phyloP scores from a whole-genome alignment of 768 basidiomycete genomes.

The Amanita rubescens region DNA sequence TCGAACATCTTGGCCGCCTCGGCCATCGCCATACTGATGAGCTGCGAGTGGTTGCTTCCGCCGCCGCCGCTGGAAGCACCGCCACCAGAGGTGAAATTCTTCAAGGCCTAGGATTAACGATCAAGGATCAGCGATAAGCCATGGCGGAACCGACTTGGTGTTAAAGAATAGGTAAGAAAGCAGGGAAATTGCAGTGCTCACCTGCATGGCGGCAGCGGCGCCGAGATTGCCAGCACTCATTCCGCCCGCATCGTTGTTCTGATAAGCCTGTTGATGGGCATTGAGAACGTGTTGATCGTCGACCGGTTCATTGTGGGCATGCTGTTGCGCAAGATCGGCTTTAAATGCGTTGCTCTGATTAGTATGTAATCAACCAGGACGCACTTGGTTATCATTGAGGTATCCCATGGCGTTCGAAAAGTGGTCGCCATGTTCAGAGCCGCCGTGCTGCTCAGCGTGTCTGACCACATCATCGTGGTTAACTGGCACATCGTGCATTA shows the following conservation, averaged over 20 bases:
- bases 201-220: constrained; percentile 73
- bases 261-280: constrained; percentile 60
- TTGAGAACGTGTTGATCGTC: constrained; percentile 57
- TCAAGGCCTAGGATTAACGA: constrained; percentile 39
- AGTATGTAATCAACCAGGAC: constrained; percentile 5
- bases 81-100: constrained; percentile 56
- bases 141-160: not conserved
- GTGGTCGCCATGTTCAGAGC: constrained; percentile 48
- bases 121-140: not conserved
- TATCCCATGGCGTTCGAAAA: constrained; percentile 50
- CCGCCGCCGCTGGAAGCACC: constrained; percentile 24
- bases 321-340: constrained; percentile 21
- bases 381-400: constrained; percentile 45
- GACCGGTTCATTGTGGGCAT: constrained; percentile 48
- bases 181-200: constrained; percentile 15
- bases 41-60: constrained; percentile 47
- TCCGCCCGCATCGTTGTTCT: constrained; percentile 38
- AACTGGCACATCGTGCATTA: constrained; percentile 42
- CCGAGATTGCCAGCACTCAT: constrained; percentile 61
- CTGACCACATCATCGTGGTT: constrained; percentile 55
- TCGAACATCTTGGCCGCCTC: constrained; percentile 76
- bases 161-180: not conserved
- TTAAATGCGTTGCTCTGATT: not conserved
- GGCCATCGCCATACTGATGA: constrained; percentile 84
- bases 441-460: constrained; percentile 46